phyloP scores from a whole-genome alignment of 2,329 filamentous ascomycete species.

The Zalaria sp. region DNA sequence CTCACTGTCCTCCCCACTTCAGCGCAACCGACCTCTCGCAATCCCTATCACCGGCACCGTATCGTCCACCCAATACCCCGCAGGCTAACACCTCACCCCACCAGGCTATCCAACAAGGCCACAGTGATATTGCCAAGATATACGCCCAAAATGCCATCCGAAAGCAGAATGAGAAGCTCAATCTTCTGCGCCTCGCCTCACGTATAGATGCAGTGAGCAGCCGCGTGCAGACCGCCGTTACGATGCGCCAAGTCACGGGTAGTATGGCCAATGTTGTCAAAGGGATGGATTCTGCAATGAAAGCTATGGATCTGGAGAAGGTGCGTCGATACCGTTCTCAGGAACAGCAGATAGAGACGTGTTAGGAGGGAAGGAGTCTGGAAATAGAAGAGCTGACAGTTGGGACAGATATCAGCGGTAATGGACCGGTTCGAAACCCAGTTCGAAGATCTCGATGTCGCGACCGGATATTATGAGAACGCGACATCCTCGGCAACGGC shows the following conservation, averaged over 20 bases:
- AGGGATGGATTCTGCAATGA: conserved; percentile 49
- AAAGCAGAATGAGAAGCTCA: conserved; percentile 48
- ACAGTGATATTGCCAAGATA: conserved; percentile 47
- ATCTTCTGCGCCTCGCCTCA: conserved; percentile 41
- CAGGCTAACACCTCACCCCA: too few species aligned
- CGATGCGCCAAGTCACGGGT: conserved; percentile 46
- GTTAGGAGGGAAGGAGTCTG: not conserved
- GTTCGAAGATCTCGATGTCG: conserved; percentile 37
- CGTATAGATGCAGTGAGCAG: conserved; percentile 46
- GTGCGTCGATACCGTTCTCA: conserved; percentile 27
- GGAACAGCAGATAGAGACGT: not conserved
- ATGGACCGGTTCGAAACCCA: conserved; percentile 53
- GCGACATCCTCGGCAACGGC: conserved; percentile 68
- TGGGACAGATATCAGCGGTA: conserved; percentile 42
- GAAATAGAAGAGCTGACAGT: not conserved
- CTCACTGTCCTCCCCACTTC: not conserved
- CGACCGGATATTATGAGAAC: conserved; percentile 64
- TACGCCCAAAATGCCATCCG: conserved; percentile 50
- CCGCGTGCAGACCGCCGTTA: conserved; percentile 48
- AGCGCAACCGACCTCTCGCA: too few species aligned
- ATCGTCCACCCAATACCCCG: too few species aligned
- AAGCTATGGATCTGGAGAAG: conserved; percentile 49
- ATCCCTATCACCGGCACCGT: too few species aligned
- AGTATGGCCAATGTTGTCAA: conserved; percentile 49
- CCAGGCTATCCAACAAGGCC: conserved; percentile 45